These are phyloP conservation scores for Hylodesmum podocarpum DNA, from an alignment of 306 rosid species.

Conservation along the genomic window DNA sequence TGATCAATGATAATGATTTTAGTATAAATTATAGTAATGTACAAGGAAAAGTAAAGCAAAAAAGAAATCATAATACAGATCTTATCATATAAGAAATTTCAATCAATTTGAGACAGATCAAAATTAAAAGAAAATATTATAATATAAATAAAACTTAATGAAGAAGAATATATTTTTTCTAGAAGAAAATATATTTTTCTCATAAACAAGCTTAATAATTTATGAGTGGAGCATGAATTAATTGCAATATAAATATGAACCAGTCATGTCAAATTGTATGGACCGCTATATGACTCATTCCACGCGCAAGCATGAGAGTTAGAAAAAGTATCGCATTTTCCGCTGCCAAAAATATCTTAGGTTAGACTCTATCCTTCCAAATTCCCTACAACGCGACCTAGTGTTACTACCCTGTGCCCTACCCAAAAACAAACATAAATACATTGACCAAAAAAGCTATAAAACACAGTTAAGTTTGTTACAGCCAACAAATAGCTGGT, in stretches of 20 bases:
- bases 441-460: not conserved
- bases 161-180: too few relatives aligned
- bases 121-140: not conserved
- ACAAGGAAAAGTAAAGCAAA: not conserved
- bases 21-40: too few relatives aligned
- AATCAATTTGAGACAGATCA: not conserved
- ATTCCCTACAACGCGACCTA: not conserved
- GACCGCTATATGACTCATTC: not conserved
- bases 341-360: constrained; percentile 27
- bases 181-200: too few relatives aligned
- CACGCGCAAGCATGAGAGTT: not conserved
- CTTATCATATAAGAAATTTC: not conserved
- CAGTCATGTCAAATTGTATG: not conserved
- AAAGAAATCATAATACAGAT: not conserved
- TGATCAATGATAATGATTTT: not conserved
- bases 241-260: not conserved
- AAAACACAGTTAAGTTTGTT: not conserved
- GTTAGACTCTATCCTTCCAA: not conserved
- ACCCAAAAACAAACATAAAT: not conserved
- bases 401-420: not conserved
- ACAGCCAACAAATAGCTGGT: not conserved
- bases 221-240: not conserved
- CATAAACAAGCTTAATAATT: too few relatives aligned
- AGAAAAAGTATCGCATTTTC: not conserved
- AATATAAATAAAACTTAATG: not conserved